Evolutionary conservation across 2,329 filamentous ascomycete genomes (phyloP).

Genomic region (Stachybotrys echinatus): DNA sequence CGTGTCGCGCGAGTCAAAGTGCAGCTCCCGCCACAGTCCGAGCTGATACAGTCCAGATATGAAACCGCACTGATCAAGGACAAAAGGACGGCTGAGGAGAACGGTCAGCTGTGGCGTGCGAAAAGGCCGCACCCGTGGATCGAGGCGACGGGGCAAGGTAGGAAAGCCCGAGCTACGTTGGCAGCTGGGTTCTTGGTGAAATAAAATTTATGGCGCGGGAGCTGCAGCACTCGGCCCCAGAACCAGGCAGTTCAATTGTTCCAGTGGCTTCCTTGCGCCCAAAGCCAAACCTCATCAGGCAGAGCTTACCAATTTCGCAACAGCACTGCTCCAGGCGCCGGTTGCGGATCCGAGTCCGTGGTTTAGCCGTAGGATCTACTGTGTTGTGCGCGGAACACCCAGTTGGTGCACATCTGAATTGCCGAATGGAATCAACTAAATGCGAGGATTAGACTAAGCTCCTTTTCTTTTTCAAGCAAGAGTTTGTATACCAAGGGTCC

Average conservation of each 20-base stretch:
- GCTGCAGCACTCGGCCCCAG: constrained; percentile 7
- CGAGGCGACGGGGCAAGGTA: constrained; percentile 6
- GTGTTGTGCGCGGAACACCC: too few relatives aligned
- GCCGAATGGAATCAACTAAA: too few relatives aligned
- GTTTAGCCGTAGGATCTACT: not conserved
- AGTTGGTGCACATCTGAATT: too few relatives aligned
- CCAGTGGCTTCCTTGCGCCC: not conserved
- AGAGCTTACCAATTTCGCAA: not conserved
- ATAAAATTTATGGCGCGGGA: constrained; percentile 19
- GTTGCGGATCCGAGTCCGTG: not conserved
- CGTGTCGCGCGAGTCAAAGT: not conserved
- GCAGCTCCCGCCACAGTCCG: not conserved
- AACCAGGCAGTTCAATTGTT: not conserved
- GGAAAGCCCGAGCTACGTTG: constrained; percentile 7
- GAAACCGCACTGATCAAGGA: not conserved
- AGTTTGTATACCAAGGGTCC: too few relatives aligned
- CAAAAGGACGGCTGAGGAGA: not conserved
- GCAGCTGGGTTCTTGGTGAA: constrained; percentile 20
- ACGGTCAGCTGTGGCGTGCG: constrained; percentile 8
- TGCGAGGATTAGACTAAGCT: too few relatives aligned
- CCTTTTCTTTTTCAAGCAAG: too few relatives aligned
- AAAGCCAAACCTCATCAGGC: not conserved
- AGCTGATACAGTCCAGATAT: not conserved
- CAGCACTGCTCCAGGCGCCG: not conserved
- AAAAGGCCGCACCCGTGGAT: constrained; percentile 7